These are phyloP conservation scores for Plectosphaerella cucumerina DNA, from an alignment of 2,329 filamentous ascomycete genomes.

Conservation along the genomic window DNA sequence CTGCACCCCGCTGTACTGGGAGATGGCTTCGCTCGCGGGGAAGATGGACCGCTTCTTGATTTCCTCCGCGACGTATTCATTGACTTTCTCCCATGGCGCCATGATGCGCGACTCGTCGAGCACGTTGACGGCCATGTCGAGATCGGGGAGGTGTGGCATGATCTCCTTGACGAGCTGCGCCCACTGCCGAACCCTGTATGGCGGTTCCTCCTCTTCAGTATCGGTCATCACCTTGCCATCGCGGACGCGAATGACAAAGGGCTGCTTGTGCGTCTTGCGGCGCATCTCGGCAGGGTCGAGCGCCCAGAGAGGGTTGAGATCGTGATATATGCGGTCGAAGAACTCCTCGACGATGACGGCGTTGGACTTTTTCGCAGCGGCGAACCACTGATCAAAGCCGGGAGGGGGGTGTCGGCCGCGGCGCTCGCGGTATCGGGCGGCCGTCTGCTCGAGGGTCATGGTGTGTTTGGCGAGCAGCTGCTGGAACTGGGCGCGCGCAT, in stretches of 20 bases:
- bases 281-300: conserved; percentile 35
- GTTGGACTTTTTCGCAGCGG: conserved; percentile 45
- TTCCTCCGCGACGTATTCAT: conserved; percentile 37
- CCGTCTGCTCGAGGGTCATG: conserved; percentile 43
- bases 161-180: conserved; percentile 8
- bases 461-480: conserved; percentile 38
- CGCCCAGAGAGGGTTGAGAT: conserved; percentile 57
- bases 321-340: conserved; percentile 61
- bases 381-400: conserved; percentile 56
- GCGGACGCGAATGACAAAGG: conserved; percentile 41
- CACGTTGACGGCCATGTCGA: conserved; percentile 50
- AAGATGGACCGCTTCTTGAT: conserved; percentile 28
- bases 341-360: conserved; percentile 58
- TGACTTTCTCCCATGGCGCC: conserved; percentile 48
- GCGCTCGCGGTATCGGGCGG: conserved; percentile 48
- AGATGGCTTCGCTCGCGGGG: conserved; percentile 32
- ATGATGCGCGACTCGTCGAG: conserved; percentile 48
- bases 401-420: conserved; percentile 59
- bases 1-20: conserved; percentile 24
- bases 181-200: conserved; percentile 1
- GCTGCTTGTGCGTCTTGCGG: conserved; percentile 26
- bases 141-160: conserved; percentile 40
- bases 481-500: conserved; percentile 37
- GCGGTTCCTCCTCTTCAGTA: background rate
- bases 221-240: conserved; percentile 27